Evolutionary conservation across 805 yeast species (phyloP).

Genomic region (Candida sphagnicola): DNA sequence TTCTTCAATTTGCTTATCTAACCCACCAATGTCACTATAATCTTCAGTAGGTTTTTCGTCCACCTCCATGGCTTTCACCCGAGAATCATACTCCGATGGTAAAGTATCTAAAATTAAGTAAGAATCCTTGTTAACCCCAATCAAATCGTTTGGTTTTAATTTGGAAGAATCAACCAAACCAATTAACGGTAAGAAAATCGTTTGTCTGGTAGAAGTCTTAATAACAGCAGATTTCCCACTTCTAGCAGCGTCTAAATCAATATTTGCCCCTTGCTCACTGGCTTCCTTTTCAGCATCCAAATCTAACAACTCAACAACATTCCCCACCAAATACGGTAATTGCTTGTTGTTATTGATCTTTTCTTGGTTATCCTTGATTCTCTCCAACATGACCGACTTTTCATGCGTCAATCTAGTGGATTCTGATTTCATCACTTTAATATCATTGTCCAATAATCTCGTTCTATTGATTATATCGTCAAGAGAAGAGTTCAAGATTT

Average conservation of each 20-base stretch:
- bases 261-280: constrained; percentile 88
- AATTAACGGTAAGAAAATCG: constrained; percentile 91
- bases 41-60: constrained; percentile 98
- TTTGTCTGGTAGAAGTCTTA: constrained; percentile 95
- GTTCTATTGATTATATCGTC: constrained; percentile 83
- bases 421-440: constrained; percentile 91
- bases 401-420: constrained; percentile 88
- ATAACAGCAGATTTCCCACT: constrained; percentile 97
- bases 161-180: constrained; percentile 90
- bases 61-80: constrained; percentile 99
- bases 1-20: constrained; percentile 97
- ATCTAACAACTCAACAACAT: constrained; percentile 91
- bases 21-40: constrained; percentile 95
- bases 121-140: constrained; percentile 97
- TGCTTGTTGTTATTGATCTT: constrained; percentile 94
- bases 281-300: constrained; percentile 82
- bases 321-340: constrained; percentile 93
- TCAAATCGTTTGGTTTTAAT: constrained; percentile 96
- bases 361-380: constrained; percentile 93
- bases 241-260: constrained; percentile 86
- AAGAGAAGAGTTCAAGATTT: constrained; percentile 72
- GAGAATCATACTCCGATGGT: constrained; percentile 95
- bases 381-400: constrained; percentile 85
- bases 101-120: constrained; percentile 88
- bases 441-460: constrained; percentile 87